These are phyloP conservation scores for Cladobotryum protrusum DNA, from an alignment of 2,329 filamentous ascomycete species.

Conservation along the genomic window DNA sequence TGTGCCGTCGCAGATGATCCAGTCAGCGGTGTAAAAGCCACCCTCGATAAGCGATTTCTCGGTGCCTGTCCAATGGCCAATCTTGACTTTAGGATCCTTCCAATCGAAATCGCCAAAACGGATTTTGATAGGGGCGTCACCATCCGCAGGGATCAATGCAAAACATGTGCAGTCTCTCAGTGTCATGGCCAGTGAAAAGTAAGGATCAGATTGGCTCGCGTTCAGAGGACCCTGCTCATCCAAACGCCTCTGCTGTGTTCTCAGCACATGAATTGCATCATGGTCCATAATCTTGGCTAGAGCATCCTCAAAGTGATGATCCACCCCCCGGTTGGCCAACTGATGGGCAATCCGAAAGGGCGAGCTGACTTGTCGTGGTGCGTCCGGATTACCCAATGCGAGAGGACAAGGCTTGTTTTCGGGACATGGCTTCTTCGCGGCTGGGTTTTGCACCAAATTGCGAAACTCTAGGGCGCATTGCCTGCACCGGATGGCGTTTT, in stretches of 20 bases:
- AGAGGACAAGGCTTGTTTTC: conserved; percentile 55
- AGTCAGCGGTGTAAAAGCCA: conserved; percentile 59
- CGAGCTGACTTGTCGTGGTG: conserved; percentile 37
- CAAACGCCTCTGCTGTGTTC: conserved; percentile 33
- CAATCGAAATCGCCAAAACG: conserved; percentile 72
- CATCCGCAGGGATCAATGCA: conserved; percentile 45
- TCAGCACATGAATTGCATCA: conserved; percentile 28
- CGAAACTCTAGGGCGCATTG: conserved; percentile 58
- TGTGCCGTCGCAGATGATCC: conserved; percentile 27
- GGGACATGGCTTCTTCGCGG: conserved; percentile 28
- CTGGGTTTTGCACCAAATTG: conserved; percentile 28
- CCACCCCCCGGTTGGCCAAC: conserved; percentile 24
- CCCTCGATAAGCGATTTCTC: conserved; percentile 58
- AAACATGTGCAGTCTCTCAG: conserved; percentile 74
- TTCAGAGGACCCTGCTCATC: conserved; percentile 40
- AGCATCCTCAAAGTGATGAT: conserved; percentile 18
- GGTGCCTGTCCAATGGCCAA: conserved; percentile 59
- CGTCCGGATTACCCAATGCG: conserved; percentile 50
- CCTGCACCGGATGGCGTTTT: conserved; percentile 58
- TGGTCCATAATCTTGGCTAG: conserved; percentile 28
- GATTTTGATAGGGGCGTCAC: conserved; percentile 36
- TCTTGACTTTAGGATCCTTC: conserved; percentile 62
- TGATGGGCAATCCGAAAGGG: conserved; percentile 35
- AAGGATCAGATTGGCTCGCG: conserved; percentile 33
- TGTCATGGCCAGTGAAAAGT: conserved; percentile 69